A percentile compares a stretch with the other conserved stretches of the same genome.
Evolutionary conservation across 2,329 filamentous ascomycete genomes (phyloP).

Genomic region (Botrytis elliptica): DNA sequence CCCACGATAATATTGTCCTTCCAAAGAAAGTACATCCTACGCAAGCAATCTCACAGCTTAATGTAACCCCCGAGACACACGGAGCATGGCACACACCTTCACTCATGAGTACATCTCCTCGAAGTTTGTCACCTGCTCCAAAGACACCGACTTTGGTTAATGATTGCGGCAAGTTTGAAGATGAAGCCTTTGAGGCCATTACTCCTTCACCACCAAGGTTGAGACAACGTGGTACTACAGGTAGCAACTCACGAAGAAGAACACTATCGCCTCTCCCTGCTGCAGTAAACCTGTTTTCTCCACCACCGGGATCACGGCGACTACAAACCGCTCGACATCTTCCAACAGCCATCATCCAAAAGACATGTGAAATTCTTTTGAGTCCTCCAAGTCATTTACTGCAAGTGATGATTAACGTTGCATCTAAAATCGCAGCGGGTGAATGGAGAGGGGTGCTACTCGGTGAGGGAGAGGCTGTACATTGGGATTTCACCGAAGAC

Average conservation of each 20-base stretch:
- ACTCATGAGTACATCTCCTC: conserved; percentile 21
- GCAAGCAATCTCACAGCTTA: conserved; percentile 40
- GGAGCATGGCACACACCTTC: conserved; percentile 30
- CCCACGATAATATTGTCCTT: conserved; percentile 44
- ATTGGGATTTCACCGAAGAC: conserved; percentile 54
- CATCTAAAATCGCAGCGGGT: conserved; percentile 67
- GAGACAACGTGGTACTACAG: conserved; percentile 55
- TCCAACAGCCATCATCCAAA: conserved; percentile 67
- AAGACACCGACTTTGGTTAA: conserved; percentile 46
- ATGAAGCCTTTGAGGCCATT: conserved; percentile 40
- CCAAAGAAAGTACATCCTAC: conserved; percentile 38
- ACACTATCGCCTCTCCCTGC: conserved; percentile 67
- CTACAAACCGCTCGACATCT: conserved; percentile 51
- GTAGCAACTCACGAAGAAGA: conserved; percentile 52
- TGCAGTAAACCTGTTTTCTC: conserved; percentile 63
- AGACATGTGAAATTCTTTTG: conserved; percentile 73
- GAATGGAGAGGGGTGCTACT: conserved; percentile 61
- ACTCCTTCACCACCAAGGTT: conserved; percentile 38
- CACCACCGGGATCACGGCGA: conserved; percentile 44
- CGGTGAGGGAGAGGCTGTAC: conserved; percentile 53
- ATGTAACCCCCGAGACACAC: conserved; percentile 33
- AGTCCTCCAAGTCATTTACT: conserved; percentile 79
- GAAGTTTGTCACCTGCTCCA: conserved; percentile 34
- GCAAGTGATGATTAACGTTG: conserved; percentile 76
- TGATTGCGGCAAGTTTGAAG: conserved; percentile 44